Conservation (phyloP, 257 asterid species). For the Fraxinus quadrangulata region DNA sequence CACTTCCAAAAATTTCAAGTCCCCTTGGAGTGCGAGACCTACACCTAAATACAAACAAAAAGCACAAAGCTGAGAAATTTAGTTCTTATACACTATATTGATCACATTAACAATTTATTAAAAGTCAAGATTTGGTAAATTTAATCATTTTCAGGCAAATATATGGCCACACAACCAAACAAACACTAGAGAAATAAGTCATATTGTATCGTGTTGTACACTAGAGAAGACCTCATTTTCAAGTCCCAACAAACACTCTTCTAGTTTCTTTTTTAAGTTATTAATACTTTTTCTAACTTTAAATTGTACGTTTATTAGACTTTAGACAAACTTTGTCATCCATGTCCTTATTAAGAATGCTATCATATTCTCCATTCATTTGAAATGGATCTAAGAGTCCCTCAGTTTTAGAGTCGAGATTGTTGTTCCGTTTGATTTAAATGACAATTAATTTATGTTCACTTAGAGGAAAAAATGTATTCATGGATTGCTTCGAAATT, state of each 20-base stretch:
- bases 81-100: background rate
- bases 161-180: background rate
- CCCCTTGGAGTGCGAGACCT: constrained; percentile 33
- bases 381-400: too few species aligned
- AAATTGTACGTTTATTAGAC: too few species aligned
- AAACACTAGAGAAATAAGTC: too few species aligned
- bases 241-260: too few species aligned
- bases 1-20: constrained; percentile 17
- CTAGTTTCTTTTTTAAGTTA: background rate
- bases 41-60: background rate
- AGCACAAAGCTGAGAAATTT: background rate
- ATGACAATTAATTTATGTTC: too few species aligned
- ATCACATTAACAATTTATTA: background rate
- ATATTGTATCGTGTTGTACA: too few species aligned
- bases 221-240: too few species aligned
- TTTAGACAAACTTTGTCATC: too few species aligned
- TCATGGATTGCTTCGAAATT: too few species aligned
- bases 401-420: background rate
- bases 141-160: background rate
- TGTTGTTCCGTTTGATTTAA: background rate
- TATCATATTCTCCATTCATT: background rate
- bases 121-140: background rate
- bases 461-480: too few species aligned
- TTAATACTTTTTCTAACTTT: background rate
- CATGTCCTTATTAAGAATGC: background rate